Evolutionary conservation across 768 basidiomycete species (phyloP).

Genomic region (Sarcodon sp.): DNA sequence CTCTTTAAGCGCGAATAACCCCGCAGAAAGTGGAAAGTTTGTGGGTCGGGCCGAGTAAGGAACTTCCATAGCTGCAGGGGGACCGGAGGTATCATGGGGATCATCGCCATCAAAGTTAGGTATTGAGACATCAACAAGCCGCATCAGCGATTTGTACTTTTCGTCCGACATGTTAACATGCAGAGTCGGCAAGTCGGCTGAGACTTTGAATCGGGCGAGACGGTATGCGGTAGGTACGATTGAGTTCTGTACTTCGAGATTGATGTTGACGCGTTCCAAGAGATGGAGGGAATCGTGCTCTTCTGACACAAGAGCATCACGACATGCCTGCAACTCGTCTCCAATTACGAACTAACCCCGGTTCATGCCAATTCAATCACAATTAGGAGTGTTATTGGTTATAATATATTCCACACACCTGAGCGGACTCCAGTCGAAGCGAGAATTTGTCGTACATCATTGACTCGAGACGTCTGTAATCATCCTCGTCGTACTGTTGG

Average conservation of each 20-base stretch:
- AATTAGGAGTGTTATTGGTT: neutral
- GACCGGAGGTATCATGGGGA: conserved; percentile 5
- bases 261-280: conserved; percentile 84
- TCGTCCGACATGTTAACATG: conserved; percentile 84
- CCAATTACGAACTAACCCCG: conserved; percentile 73
- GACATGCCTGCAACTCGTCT: conserved; percentile 67
- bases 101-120: conserved; percentile 53
- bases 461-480: conserved; percentile 75
- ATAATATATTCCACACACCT: conserved; percentile 36
- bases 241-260: conserved; percentile 82
- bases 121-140: conserved; percentile 81
- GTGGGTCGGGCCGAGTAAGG: neutral
- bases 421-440: conserved; percentile 76
- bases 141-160: conserved; percentile 88
- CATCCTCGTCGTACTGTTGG: conserved; percentile 75
- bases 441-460: conserved; percentile 92
- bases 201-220: conserved; percentile 80
- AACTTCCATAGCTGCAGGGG: conserved; percentile 1
- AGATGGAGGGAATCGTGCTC: conserved; percentile 61
- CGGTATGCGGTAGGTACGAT: conserved; percentile 78
- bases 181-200: conserved; percentile 77
- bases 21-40: conserved; percentile 28
- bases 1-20: conserved; percentile 38
- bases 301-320: conserved; percentile 57
- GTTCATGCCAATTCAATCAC: neutral